Conservation (phyloP, 1,284 basidiomycete genomes). For the Chalciporus piperatoides region DNA sequence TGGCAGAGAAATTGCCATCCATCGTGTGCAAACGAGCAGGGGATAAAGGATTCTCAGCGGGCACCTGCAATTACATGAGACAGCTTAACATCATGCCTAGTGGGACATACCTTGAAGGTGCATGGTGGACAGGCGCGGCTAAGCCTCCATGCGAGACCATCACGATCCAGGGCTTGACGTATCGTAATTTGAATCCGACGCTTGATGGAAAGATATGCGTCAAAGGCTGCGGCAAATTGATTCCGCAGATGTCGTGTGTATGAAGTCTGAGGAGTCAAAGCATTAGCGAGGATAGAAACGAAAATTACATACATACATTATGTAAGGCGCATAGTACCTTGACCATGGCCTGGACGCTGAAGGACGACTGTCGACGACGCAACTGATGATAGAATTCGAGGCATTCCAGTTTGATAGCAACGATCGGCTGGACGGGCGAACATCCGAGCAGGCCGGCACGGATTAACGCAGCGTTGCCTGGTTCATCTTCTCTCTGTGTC, state of each 20-base stretch:
- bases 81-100: neutral
- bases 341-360: too few relatives aligned
- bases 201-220: neutral
- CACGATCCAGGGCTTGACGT: neutral
- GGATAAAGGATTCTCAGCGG: conserved; percentile 4
- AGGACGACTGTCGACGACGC: too few relatives aligned
- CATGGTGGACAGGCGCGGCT: neutral
- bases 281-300: too few relatives aligned
- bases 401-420: too few relatives aligned
- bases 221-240: neutral
- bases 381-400: too few relatives aligned
- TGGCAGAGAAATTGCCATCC: conserved; percentile 25
- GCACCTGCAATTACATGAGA: neutral
- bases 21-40: conserved; percentile 12
- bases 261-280: too few relatives aligned
- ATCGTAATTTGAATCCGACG: neutral
- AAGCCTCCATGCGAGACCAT: neutral
- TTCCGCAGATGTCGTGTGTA: neutral
- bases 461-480: too few relatives aligned
- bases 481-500: too few relatives aligned
- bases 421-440: too few relatives aligned
- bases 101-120: neutral
- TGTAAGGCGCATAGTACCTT: too few relatives aligned
- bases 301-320: too few relatives aligned
- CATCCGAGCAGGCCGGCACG: too few relatives aligned